Conservation (phyloP, 768 basidiomycete genomes). For the Kwoniella pini region DNA sequence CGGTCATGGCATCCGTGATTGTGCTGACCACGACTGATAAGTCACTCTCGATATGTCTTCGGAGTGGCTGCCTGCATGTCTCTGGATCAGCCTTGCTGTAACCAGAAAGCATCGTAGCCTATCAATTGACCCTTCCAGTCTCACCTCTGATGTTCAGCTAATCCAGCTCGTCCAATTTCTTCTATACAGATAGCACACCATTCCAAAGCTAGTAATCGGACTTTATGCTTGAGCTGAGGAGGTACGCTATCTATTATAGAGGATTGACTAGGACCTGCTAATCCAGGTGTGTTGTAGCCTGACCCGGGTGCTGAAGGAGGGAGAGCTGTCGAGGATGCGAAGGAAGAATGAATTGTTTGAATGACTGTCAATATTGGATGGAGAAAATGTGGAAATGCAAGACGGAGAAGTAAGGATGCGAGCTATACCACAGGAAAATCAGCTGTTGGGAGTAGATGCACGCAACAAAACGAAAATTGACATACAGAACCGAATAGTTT, state of each 20-base stretch:
- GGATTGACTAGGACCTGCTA: constrained; percentile 1
- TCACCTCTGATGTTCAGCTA: constrained; percentile 71
- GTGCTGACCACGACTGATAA: constrained; percentile 71
- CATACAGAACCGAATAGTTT: constrained; percentile 87
- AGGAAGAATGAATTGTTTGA: constrained; percentile 63
- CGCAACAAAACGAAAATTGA: too few relatives aligned
- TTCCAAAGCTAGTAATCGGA: constrained; percentile 39
- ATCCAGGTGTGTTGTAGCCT: constrained; percentile 41
- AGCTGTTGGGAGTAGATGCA: not conserved
- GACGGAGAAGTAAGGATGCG: constrained; percentile 67
- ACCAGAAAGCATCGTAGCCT: too few relatives aligned
- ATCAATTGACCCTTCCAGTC: too few relatives aligned
- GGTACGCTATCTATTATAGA: not conserved
- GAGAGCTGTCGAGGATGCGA: constrained; percentile 61
- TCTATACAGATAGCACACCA: constrained; percentile 76
- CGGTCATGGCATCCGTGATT: constrained; percentile 62
- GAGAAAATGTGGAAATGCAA: constrained; percentile 65
- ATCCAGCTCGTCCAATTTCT: constrained; percentile 73
- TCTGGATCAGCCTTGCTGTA: not conserved
- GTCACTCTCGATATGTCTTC: constrained; percentile 66
- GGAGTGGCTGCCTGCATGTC: constrained; percentile 20
- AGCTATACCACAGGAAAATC: constrained; percentile 63
- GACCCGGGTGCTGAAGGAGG: constrained; percentile 37
- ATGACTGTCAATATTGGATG: constrained; percentile 73
- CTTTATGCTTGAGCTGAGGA: constrained; percentile 13